phyloP scores from a whole-genome alignment of 2,329 filamentous ascomycete species.

The Chaetoscypha palmicola region DNA sequence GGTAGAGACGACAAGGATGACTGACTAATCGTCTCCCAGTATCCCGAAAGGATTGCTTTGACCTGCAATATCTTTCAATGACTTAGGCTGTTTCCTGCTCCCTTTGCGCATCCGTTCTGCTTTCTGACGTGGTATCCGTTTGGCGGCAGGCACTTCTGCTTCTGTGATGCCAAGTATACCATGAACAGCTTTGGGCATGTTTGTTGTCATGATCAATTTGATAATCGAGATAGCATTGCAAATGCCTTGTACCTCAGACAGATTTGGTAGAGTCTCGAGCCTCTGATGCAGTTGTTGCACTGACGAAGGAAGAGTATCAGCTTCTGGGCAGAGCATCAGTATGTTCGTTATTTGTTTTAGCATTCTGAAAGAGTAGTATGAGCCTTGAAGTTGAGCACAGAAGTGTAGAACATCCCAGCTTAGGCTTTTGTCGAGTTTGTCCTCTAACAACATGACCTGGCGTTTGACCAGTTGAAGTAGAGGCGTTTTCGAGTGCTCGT shows the following conservation, averaged over 20 bases:
- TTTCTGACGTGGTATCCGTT: conserved; percentile 2
- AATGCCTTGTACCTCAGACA: conserved; percentile 16
- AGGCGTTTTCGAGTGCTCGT: conserved; percentile 18
- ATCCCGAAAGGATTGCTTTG: conserved; percentile 23
- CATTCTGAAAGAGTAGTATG: conserved; percentile 30
- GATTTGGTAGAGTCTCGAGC: conserved; percentile 21
- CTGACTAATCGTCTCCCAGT: conserved; percentile 11
- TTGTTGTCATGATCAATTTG: conserved; percentile 3
- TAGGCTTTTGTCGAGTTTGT: conserved; percentile 7
- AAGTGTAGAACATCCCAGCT: conserved; percentile 31
- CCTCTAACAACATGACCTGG: conserved; percentile 8
- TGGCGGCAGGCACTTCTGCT: background rate
- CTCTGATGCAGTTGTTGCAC: conserved; percentile 10
- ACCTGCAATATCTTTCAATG: conserved; percentile 1
- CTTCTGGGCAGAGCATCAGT: conserved; percentile 5
- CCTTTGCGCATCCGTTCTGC: conserved; percentile 23
- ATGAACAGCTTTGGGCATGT: conserved; percentile 11
- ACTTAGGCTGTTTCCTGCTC: conserved; percentile 1
- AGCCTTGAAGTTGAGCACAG: conserved; percentile 28
- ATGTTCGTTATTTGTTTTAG: conserved; percentile 27
- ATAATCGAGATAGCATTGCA: conserved; percentile 9
- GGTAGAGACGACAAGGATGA: background rate
- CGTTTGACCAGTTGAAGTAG: conserved; percentile 11
- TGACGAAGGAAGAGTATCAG: conserved; percentile 6
- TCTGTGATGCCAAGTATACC: conserved; percentile 9